phyloP scores from a whole-genome alignment of 352 stramenopile genomes.

The Poterioochromonas sp. region DNA sequence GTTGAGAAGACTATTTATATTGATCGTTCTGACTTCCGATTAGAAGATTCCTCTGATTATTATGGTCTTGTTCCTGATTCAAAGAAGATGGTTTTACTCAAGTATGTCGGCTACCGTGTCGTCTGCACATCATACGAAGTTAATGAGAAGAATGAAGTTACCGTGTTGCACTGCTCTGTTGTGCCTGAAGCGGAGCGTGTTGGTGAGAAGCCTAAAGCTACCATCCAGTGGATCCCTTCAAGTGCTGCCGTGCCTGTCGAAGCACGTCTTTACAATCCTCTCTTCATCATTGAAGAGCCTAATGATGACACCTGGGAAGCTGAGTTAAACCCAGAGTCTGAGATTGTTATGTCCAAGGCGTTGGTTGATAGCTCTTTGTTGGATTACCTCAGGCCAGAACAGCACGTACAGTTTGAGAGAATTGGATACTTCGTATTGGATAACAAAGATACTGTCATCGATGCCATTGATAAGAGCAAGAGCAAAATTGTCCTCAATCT shows the following conservation, averaged over 20 bases:
- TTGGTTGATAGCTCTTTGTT: background rate
- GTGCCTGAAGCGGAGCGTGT: background rate
- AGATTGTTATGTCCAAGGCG: background rate
- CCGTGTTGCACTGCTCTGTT: too few species aligned
- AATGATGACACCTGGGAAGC: background rate
- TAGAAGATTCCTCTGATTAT: constrained; percentile 42
- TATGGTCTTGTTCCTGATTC: constrained; percentile 29
- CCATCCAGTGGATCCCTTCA: constrained; percentile 1
- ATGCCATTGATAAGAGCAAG: background rate
- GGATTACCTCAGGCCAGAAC: background rate
- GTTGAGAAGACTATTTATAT: constrained; percentile 66
- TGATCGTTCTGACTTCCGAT: constrained; percentile 63
- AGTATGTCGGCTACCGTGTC: background rate
- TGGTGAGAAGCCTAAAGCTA: background rate
- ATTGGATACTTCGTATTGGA: constrained; percentile 11
- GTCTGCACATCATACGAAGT: background rate
- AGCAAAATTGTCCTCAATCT: constrained; percentile 3
- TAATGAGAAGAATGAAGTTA: background rate
- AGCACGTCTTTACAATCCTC: background rate
- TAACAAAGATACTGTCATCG: background rate
- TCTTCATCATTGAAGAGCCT: constrained; percentile 2
- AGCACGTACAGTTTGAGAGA: constrained; percentile 4
- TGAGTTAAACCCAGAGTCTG: background rate
- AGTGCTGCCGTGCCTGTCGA: background rate
- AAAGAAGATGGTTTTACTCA: too few species aligned